Evolutionary conservation across 495 filamentous ascomycete species (phyloP).

Genomic region (Penicillium pancosmium): DNA sequence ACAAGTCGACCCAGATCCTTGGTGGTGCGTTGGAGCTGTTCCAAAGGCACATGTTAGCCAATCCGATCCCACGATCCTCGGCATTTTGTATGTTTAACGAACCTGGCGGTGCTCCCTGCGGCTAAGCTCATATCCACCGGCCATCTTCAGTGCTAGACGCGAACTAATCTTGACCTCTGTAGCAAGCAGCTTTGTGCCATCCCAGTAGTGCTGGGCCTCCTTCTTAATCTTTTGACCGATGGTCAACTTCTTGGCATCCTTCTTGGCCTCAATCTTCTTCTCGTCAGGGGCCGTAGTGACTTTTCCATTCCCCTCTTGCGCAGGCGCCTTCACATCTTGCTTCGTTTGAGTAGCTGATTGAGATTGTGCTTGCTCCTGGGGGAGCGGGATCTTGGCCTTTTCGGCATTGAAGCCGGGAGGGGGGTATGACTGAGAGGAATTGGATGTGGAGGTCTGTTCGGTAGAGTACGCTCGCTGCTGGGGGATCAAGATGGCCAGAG

Average conservation of each 20-base stretch:
- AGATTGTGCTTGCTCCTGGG: constrained; percentile 45
- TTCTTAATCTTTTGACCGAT: constrained; percentile 90
- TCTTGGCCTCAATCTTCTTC: constrained; percentile 68
- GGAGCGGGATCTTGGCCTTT: constrained; percentile 84
- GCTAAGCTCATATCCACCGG: constrained; percentile 93
- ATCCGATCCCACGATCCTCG: not conserved
- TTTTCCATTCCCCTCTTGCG: constrained; percentile 52
- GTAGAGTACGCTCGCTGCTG: constrained; percentile 65
- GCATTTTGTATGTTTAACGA: constrained; percentile 14
- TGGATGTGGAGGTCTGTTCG: constrained; percentile 61
- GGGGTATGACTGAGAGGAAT: constrained; percentile 63
- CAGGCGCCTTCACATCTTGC: constrained; percentile 37
- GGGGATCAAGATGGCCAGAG: constrained; percentile 68
- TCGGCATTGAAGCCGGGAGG: constrained; percentile 94
- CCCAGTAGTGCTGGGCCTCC: constrained; percentile 94
- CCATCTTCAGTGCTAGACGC: constrained; percentile 93
- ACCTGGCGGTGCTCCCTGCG: constrained; percentile 89
- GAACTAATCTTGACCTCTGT: constrained; percentile 92
- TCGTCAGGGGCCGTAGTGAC: constrained; percentile 44
- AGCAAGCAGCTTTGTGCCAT: constrained; percentile 96
- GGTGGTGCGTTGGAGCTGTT: constrained; percentile 81
- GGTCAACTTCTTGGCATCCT: constrained; percentile 83
- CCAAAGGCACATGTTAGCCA: constrained; percentile 17
- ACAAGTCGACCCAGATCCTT: constrained; percentile 92
- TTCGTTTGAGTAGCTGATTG: constrained; percentile 38